Conservation (phyloP, 257 asterid genomes). For the Voacanga thouarsii region DNA sequence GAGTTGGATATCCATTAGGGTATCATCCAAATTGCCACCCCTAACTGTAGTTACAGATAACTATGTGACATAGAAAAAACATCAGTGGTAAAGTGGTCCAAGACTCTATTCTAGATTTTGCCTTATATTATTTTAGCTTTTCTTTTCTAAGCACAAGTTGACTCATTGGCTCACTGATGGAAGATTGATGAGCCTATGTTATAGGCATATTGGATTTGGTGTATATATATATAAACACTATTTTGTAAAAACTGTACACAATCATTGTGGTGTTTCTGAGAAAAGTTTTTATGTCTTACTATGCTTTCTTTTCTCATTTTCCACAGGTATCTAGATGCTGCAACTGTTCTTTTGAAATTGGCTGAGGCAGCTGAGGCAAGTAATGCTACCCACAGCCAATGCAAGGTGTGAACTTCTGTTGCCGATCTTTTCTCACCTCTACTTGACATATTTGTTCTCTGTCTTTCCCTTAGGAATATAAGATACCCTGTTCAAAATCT, state of each 20-base stretch:
- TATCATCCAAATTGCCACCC: no score
- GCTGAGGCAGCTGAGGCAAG: constrained; percentile 89
- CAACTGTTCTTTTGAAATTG: constrained; percentile 58
- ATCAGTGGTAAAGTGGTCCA: neutral
- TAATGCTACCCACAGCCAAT: constrained; percentile 89
- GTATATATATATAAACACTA: neutral
- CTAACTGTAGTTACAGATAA: neutral
- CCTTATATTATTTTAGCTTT: neutral
- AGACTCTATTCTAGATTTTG: neutral
- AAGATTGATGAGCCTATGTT: neutral
- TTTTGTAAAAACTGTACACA: neutral
- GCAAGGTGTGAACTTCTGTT: constrained; percentile 62
- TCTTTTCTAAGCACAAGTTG: neutral
- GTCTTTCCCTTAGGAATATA: neutral
- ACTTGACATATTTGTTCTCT: neutral
- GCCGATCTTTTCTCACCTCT: constrained; percentile 4
- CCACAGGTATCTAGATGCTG: constrained; percentile 86
- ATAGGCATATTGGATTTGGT: neutral
- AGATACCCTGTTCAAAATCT: neutral
- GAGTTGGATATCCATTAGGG: no score
- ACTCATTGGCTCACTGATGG: neutral
- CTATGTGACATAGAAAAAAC: neutral
- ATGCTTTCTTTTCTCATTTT: constrained; percentile 24
- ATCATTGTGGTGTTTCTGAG: neutral
- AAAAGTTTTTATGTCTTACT: neutral